Conservation (phyloP, 805 yeast genomes). For the Nakazawaea sp. region DNA sequence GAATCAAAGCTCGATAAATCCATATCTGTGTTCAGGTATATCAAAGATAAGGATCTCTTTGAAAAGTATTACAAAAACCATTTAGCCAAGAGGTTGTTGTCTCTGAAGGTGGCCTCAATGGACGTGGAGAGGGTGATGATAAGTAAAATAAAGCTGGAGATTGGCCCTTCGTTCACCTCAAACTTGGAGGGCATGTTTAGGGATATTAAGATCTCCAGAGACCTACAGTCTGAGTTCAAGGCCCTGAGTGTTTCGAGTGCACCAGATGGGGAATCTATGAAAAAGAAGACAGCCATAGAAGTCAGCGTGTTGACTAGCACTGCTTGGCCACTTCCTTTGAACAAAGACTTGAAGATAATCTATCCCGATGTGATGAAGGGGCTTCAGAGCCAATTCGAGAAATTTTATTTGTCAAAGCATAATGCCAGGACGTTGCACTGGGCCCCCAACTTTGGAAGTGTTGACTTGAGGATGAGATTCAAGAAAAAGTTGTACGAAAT, state of each 20-base stretch:
- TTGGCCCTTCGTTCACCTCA: constrained; percentile 73
- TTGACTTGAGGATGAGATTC: constrained; percentile 69
- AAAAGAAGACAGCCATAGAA: constrained; percentile 32
- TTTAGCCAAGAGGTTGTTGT: constrained; percentile 70
- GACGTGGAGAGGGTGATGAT: constrained; percentile 70
- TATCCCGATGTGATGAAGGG: constrained; percentile 38
- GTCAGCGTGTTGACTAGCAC: constrained; percentile 53
- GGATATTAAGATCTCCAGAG: constrained; percentile 60
- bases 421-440: constrained; percentile 59
- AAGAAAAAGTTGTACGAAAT: constrained; percentile 69
- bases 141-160: constrained; percentile 61
- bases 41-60: constrained; percentile 80
- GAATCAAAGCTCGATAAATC: constrained; percentile 46
- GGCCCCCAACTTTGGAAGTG: constrained; percentile 80
- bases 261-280: constrained; percentile 8
- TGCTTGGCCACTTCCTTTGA: constrained; percentile 59
- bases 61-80: constrained; percentile 82
- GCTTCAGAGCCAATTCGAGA: constrained; percentile 39
- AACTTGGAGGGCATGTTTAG: constrained; percentile 83
- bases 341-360: constrained; percentile 23
- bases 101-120: constrained; percentile 34
- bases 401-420: constrained; percentile 43
- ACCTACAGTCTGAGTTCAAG: constrained; percentile 34
- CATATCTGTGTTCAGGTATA: constrained; percentile 54
- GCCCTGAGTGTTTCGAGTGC: constrained; percentile 12